Evolutionary conservation across 495 filamentous ascomycete species (phyloP).

Genomic region (Penicillium paradoxum): DNA sequence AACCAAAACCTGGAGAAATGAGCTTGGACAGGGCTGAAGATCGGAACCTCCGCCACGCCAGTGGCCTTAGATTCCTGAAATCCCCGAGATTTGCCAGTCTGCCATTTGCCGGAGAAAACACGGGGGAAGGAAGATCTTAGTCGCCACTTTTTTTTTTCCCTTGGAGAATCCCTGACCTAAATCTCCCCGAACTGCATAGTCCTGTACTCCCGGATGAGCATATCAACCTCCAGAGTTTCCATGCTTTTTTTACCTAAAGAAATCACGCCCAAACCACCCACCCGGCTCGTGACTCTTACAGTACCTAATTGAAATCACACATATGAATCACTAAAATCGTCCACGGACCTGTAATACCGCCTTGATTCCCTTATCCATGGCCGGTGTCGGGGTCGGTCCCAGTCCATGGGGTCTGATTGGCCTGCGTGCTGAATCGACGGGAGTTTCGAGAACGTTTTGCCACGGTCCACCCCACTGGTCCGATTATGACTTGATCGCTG

Average conservation of each 20-base stretch:
- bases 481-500: conserved; percentile 13
- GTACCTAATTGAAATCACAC: conserved; percentile 7
- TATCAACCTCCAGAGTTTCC: neutral
- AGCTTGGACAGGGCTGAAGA: conserved; percentile 30
- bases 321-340: conserved; percentile 6
- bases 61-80: conserved; percentile 30
- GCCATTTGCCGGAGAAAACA: conserved; percentile 27
- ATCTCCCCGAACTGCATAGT: neutral
- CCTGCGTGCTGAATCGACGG: conserved; percentile 14
- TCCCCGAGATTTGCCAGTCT: conserved; percentile 28
- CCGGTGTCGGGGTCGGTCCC: conserved; percentile 33
- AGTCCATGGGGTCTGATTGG: neutral
- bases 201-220: neutral
- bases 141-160: conserved; percentile 16
- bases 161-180: conserved; percentile 17
- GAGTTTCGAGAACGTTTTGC: conserved; percentile 35
- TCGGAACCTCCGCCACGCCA: conserved; percentile 24
- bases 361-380: conserved; percentile 14
- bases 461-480: conserved; percentile 26
- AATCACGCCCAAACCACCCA: neutral
- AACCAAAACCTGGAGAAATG: conserved; percentile 6
- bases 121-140: conserved; percentile 14
- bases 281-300: conserved; percentile 1
- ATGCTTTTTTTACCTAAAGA: neutral
- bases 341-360: conserved; percentile 9